These are phyloP conservation scores for Ganoderma meredithae DNA, from an alignment of 1,284 basidiomycete species.

Conservation along the genomic window DNA sequence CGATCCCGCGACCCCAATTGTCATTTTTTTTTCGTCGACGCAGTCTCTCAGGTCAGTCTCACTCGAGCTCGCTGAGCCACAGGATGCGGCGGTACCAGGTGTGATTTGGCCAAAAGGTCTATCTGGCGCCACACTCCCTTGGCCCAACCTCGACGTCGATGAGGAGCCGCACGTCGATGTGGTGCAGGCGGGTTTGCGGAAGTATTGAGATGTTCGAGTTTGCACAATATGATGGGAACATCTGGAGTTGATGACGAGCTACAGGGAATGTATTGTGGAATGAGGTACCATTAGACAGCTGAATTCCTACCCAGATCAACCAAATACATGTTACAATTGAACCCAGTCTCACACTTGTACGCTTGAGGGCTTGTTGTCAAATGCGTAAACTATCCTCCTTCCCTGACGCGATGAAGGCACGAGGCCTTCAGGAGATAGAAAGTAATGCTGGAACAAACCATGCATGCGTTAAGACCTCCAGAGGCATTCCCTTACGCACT, in stretches of 20 bases:
- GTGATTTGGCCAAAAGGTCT: neutral
- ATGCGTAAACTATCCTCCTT: too few species aligned
- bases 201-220: too few species aligned
- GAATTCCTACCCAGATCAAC: too few species aligned
- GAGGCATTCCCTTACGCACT: neutral
- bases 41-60: neutral
- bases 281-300: too few species aligned
- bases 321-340: too few species aligned
- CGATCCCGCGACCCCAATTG: neutral
- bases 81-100: neutral
- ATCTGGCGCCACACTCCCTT: neutral
- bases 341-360: too few species aligned
- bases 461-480: neutral
- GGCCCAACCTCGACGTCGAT: constrained; percentile 1
- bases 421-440: neutral
- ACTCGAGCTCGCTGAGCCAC: neutral
- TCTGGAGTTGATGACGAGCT: too few species aligned
- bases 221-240: too few species aligned
- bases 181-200: too few species aligned
- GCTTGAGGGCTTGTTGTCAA: too few species aligned
- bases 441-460: neutral
- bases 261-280: too few species aligned
- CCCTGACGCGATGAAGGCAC: neutral
- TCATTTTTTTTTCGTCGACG: neutral
- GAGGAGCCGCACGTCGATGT: neutral